Evolutionary conservation across 2,329 filamentous ascomycete genomes (phyloP).

Genomic region (Alternaria incomplexa): DNA sequence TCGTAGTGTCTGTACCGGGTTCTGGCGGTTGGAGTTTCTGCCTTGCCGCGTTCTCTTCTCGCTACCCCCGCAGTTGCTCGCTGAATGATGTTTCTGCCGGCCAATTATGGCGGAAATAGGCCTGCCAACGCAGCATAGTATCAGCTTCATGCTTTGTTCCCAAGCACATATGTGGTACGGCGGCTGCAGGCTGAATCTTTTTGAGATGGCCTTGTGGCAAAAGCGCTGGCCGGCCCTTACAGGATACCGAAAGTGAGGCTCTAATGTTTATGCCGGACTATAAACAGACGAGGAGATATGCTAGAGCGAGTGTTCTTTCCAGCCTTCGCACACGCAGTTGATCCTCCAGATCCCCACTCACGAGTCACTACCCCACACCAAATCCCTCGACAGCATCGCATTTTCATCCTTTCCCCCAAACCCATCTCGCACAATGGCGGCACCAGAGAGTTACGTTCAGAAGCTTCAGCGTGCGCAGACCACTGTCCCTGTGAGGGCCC

Average conservation of each 20-base stretch:
- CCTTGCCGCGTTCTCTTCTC: constrained; percentile 28
- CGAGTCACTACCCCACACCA: constrained; percentile 27
- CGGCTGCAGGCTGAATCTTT: constrained; percentile 26
- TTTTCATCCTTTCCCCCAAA: constrained; percentile 16
- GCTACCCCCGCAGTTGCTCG: constrained; percentile 33
- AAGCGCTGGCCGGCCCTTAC: constrained; percentile 21
- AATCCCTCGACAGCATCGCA: constrained; percentile 18
- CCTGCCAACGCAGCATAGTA: constrained; percentile 42
- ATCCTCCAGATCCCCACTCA: constrained; percentile 31
- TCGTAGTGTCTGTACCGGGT: constrained; percentile 39
- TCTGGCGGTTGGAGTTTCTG: constrained; percentile 31
- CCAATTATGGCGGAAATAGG: constrained; percentile 34
- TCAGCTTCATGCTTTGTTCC: constrained; percentile 27
- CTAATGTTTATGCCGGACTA: constrained; percentile 31
- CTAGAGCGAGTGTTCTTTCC: constrained; percentile 27
- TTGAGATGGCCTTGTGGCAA: constrained; percentile 34
- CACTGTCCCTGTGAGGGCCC: neutral
- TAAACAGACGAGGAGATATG: constrained; percentile 38
- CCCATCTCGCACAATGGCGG: constrained; percentile 33
- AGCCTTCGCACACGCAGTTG: constrained; percentile 28
- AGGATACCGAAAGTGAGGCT: constrained; percentile 35
- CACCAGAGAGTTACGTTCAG: constrained; percentile 39
- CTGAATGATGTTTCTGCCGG: constrained; percentile 29
- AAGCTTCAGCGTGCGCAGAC: constrained; percentile 41
- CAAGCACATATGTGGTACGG: constrained; percentile 27